A percentile compares a stretch with the other conserved stretches of the same genome.
These are phyloP conservation scores for Populus tremula DNA, from an alignment of 345 rosid genomes.

Conservation along the genomic window DNA sequence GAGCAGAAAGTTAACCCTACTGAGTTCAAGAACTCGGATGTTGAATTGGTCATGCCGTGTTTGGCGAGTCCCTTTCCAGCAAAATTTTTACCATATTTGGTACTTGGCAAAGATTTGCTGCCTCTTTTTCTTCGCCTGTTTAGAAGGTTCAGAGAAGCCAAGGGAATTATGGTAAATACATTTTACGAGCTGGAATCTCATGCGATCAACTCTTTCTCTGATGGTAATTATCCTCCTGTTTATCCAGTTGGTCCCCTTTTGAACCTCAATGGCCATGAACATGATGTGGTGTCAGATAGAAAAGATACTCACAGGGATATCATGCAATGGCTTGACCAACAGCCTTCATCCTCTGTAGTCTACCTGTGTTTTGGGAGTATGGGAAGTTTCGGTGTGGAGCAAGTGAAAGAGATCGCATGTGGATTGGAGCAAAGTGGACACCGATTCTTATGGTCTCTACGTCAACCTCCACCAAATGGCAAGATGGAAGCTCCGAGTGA, in stretches of 20 bases:
- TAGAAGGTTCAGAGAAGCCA: neutral
- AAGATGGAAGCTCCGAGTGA: neutral
- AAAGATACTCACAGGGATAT: neutral
- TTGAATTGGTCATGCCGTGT: conserved; percentile 4
- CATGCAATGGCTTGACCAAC: conserved; percentile 22
- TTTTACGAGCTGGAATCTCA: conserved; percentile 10
- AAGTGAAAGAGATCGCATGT: conserved; percentile 12
- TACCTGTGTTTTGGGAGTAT: conserved; percentile 22
- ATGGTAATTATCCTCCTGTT: neutral
- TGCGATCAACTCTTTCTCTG: neutral
- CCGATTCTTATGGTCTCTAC: conserved; percentile 20
- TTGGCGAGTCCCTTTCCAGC: conserved; percentile 1
- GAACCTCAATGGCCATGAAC: neutral
- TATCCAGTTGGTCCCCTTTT: conserved; percentile 13
- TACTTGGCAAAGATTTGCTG: neutral
- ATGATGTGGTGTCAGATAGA: no score
- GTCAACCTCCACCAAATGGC: neutral
- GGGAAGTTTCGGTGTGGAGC: conserved; percentile 13
- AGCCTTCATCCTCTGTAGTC: conserved; percentile 9
- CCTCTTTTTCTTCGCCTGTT: fast-evolving
- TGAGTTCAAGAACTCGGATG: conserved; percentile 11
- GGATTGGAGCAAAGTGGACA: conserved; percentile 7
- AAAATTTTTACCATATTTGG: neutral
- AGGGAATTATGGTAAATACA: conserved; percentile 17
- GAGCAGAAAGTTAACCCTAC: neutral